These are phyloP conservation scores for Penicillium sp. DNA, from an alignment of 2,329 filamentous ascomycete genomes.

Conservation along the genomic window DNA sequence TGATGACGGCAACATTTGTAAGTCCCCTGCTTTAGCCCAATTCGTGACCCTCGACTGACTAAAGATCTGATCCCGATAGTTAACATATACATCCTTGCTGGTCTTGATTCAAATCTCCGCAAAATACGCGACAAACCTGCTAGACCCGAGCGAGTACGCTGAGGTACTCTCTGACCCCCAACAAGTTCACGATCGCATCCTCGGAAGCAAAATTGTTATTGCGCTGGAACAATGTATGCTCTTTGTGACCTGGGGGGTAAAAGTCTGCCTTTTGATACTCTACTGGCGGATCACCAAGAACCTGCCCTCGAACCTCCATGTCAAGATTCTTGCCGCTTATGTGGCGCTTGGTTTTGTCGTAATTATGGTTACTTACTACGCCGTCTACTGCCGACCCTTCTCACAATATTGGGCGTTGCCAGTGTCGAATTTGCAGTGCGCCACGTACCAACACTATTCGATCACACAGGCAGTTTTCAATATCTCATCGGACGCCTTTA, in stretches of 20 bases:
- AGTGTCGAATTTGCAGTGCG: conserved; percentile 37
- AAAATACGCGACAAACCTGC: conserved; percentile 39
- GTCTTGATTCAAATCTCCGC: conserved; percentile 40
- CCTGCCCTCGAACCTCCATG: conserved; percentile 35
- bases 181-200: conserved; percentile 44
- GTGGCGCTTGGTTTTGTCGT: conserved; percentile 45
- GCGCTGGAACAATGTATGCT: conserved; percentile 51
- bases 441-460: conserved; percentile 42
- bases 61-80: conserved; percentile 17
- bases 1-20: conserved; percentile 40
- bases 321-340: conserved; percentile 44
- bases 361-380: conserved; percentile 51
- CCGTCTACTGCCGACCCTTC: conserved; percentile 52
- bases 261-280: conserved; percentile 51
- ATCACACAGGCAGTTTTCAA: conserved; percentile 47
- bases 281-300: conserved; percentile 48
- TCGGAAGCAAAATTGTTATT: conserved; percentile 51
- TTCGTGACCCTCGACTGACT: background rate
- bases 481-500: conserved; percentile 41
- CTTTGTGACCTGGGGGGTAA: conserved; percentile 50
- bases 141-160: conserved; percentile 36
- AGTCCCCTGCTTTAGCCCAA: conserved; percentile 9
- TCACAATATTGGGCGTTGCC: conserved; percentile 52
- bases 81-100: conserved; percentile 35
- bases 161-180: conserved; percentile 33